phyloP scores from a whole-genome alignment of 768 basidiomycete genomes.

The Mycena belliarum region DNA sequence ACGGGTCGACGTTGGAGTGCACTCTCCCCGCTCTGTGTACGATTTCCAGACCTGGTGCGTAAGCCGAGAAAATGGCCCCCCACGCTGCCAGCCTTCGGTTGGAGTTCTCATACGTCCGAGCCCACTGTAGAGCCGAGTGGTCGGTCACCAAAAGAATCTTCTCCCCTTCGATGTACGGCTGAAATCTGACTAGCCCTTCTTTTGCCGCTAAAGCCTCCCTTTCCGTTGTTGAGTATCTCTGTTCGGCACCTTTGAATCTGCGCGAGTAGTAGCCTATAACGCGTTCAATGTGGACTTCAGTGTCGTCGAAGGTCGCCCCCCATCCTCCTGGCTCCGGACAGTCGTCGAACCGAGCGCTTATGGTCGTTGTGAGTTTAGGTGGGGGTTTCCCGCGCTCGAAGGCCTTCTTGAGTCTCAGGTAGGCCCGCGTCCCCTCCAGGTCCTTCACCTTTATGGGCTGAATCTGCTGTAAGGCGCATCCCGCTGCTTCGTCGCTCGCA shows the following conservation, averaged over 20 bases:
- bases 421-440: constrained; percentile 5
- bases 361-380: background rate
- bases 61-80: constrained; percentile 27
- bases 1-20: constrained; percentile 8
- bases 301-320: background rate
- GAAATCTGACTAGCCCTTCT: constrained; percentile 30
- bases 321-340: background rate
- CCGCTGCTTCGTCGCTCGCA: background rate
- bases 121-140: constrained; percentile 13
- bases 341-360: background rate
- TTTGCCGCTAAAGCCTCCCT: constrained; percentile 29
- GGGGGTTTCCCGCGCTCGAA: background rate
- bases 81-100: constrained; percentile 22
- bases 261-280: constrained; percentile 26
- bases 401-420: constrained; percentile 9
- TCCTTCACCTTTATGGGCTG: background rate
- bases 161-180: constrained; percentile 33
- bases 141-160: constrained; percentile 14
- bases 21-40: background rate
- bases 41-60: background rate
- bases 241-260: constrained; percentile 25
- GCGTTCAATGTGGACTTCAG: constrained; percentile 10
- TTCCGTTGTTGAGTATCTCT: constrained; percentile 30
- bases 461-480: background rate
- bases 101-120: constrained; percentile 3